Base-by-base conservation (phyloP, 1,139 yeast species). In the Suhomyces bolitotheri region DNA sequence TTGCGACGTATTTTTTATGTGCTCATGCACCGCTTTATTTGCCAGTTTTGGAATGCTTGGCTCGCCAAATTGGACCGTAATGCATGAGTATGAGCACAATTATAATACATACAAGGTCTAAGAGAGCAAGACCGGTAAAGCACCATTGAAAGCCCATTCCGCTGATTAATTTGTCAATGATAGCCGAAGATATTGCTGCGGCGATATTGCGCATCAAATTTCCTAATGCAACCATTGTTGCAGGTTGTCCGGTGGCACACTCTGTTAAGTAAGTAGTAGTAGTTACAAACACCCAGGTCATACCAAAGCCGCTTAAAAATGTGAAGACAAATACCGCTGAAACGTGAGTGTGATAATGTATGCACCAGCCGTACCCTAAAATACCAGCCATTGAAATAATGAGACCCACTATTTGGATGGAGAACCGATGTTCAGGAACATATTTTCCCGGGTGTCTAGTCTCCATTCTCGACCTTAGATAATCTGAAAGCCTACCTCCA, bases 141-240 rank as follows among this genome's bases (percentile, higher is more conserved):
- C 80, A 75, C 81, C 81, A 77, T 0, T 81, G 82, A 42, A 64
- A 62, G 0, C 80, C 80, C 73, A 77, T 75, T 34, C 47, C 51
- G 6, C 52, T 37, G 7, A 69, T 60, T 9, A 77, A 44, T 13
- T 53, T 60, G 5, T 69, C 65, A 16, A 77, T 63, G 3, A 75
- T 56, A 0, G 66, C 76, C 0, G 82, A 71, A 16, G 80, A 67
- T 1, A 76, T 62, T 2, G 81, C 80, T 1, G 84, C 83, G 0
- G 78, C 77, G 7, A 68, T 50, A 45, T 78, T 78, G 47, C 84
- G 60, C 54, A 75, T 67, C 39, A 74, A 60, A 41, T 78, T 76
- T 1, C 78, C 79, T 36, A 78, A 57, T 0, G 84, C 81, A 9
- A 78, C 79, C 40, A 72, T 64, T 0, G 80, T 66, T 1, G 82